Conservation (phyloP, 495 filamentous ascomycete species). For the Apodospora peruviana region DNA sequence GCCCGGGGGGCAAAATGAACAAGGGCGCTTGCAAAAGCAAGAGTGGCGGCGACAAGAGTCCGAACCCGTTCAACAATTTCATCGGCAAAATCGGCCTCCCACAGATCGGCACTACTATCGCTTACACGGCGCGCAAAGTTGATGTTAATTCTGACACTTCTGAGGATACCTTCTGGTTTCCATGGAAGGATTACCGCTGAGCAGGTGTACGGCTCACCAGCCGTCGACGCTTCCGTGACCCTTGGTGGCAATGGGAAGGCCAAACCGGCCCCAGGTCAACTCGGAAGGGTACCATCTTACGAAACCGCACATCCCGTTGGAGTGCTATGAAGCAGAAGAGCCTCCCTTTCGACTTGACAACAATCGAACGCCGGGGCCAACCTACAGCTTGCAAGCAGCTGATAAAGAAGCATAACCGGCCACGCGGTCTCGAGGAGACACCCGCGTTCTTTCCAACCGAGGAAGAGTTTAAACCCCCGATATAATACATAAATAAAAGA, state of each 20-base stretch:
- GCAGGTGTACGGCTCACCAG: conserved; percentile 46
- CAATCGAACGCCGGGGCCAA: conserved; percentile 85
- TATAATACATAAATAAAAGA: conserved; percentile 88
- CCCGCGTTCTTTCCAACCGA: conserved; percentile 86
- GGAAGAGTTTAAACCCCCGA: conserved; percentile 91
- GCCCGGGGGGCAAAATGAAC: too few relatives aligned
- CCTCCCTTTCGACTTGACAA: conserved; percentile 71
- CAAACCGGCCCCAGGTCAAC: conserved; percentile 38
- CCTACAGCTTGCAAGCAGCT: conserved; percentile 68
- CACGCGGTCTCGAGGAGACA: conserved; percentile 81
- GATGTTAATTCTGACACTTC: too few relatives aligned
- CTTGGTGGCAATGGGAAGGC: conserved; percentile 33
- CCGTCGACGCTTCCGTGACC: conserved; percentile 27
- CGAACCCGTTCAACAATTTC: too few relatives aligned
- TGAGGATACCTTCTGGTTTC: too few relatives aligned
- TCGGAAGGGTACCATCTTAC: conserved; percentile 49
- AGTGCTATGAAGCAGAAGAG: conserved; percentile 50
- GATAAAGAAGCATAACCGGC: conserved; percentile 65
- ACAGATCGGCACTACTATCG: too few relatives aligned
- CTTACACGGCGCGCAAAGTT: too few relatives aligned
- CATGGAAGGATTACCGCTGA: too few relatives aligned
- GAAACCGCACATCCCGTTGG: conserved; percentile 40
- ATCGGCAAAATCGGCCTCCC: too few relatives aligned
- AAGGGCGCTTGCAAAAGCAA: too few relatives aligned
- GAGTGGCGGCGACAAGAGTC: too few relatives aligned